Evolutionary conservation across 371 early-diverging fungal genomes (phyloP).

Genomic region (Nematocida minor): DNA sequence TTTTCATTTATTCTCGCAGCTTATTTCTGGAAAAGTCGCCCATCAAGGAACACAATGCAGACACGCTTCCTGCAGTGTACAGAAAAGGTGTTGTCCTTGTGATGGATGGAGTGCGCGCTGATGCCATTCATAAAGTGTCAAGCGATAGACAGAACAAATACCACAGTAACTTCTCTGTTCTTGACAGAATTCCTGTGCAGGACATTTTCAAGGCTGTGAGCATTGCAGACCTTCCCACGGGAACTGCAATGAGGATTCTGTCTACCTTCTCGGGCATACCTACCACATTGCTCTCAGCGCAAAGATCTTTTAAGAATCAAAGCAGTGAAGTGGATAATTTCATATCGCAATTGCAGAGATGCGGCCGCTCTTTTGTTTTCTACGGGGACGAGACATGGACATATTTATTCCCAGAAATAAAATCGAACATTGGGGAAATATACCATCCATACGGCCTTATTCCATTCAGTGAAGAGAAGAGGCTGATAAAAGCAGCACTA

Average conservation of each 20-base stretch:
- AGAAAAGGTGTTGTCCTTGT: slow-evolving; percentile 59
- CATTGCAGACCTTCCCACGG: slow-evolving; percentile 61
- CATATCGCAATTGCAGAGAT: slow-evolving; percentile 30
- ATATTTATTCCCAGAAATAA: slow-evolving; percentile 55
- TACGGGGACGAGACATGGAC: slow-evolving; percentile 65
- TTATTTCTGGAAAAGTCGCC: slow-evolving; percentile 18
- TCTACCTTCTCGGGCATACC: slow-evolving; percentile 59
- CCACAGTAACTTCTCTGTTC: slow-evolving; percentile 28
- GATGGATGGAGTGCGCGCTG: slow-evolving; percentile 62
- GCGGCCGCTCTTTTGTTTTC: slow-evolving; percentile 22
- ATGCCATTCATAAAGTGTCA: slow-evolving; percentile 44
- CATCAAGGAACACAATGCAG: not conserved
- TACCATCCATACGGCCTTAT: slow-evolving; percentile 49
- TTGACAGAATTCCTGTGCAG: not conserved
- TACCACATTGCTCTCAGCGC: slow-evolving; percentile 54
- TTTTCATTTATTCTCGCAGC: slow-evolving; percentile 4
- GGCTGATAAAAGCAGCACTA: slow-evolving; percentile 44
- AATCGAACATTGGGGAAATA: not conserved
- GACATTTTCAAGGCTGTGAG: slow-evolving; percentile 39
- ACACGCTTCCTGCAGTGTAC: not conserved
- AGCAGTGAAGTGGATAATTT: slow-evolving; percentile 48
- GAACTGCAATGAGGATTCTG: slow-evolving; percentile 58
- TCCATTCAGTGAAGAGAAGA: slow-evolving; percentile 43
- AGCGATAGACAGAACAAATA: slow-evolving; percentile 12
- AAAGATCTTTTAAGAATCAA: slow-evolving; percentile 49